phyloP scores from a whole-genome alignment of 768 basidiomycete species.

The Lentinula boryana region DNA sequence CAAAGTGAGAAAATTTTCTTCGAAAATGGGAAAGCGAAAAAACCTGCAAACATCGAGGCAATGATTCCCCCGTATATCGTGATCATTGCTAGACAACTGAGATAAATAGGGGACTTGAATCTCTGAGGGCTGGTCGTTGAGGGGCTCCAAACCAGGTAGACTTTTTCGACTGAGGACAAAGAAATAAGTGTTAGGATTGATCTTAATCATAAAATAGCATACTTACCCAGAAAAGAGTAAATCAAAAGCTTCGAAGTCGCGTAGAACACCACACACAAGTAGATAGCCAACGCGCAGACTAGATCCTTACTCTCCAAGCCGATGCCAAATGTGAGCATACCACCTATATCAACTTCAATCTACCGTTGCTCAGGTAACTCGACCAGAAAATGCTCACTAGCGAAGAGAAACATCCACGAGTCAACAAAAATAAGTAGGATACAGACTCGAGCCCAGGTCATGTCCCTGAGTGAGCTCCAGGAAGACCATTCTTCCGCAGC shows the following conservation, averaged over 20 bases:
- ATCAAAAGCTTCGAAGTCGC: conserved; percentile 1
- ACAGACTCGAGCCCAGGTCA: neutral
- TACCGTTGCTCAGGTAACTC: neutral
- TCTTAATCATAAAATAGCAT: no score
- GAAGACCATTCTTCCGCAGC: neutral
- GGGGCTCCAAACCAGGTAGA: neutral
- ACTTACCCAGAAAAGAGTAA: neutral
- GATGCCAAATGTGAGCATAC: neutral
- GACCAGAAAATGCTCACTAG: neutral
- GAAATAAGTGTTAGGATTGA: neutral
- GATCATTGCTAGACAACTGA: neutral
- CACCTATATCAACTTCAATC: neutral
- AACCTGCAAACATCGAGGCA: neutral
- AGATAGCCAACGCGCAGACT: neutral
- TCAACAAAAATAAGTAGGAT: neutral
- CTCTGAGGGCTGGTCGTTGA: neutral
- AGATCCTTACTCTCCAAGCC: neutral
- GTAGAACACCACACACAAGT: neutral
- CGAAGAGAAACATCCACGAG: conserved; percentile 4
- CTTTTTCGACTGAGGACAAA: neutral
- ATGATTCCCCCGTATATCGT: neutral
- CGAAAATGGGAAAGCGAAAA: neutral
- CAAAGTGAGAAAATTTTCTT: neutral
- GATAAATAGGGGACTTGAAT: neutral
- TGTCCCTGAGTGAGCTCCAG: neutral